Evolutionary conservation across 1,139 yeast genomes (phyloP), one percentile per base, ranked within the genome.

Genomic region (Blastobotrys petasosporus): DNA sequence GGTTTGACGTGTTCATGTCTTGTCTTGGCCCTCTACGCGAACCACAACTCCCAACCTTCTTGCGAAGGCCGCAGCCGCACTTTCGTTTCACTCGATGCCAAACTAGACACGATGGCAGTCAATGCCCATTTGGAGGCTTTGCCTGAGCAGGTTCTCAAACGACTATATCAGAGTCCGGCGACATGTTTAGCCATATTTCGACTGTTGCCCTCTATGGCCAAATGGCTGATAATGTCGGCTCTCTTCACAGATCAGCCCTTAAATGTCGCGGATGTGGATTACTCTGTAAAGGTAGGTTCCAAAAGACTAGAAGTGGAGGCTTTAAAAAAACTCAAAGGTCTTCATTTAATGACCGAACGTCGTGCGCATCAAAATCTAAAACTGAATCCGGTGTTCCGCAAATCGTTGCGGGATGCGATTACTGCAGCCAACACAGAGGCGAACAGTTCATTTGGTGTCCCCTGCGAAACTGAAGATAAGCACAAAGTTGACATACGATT

Each of bases 171-270:
- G 52, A 77, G 85, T 45, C 96, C 98, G 2, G 96, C 97, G 12
- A 87, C 98, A 47, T 90, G 97, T 62, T 71, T 92, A 42, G 94
- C 98, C 2, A 82, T 92, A 17, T 90, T 82, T 63, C 75, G 98
- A 53, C 71, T 92, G 51, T 72, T 94, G 29, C 96, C 98, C 0
- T 82, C 92, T 13, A 68, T 92, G 59, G 95, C 97, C 25, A 90
- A 92, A 63, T 84, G 87, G 65, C 82, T 84, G 58, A 80, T 92
- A 44, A 84, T 87, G 88, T 75, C 92, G 9, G 79, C 90, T 83
- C 70, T 94, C 13, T 92, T 87, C 66, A 78, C 82, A 56, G 94
- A 86, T 47, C 77, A 78, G 43, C 86, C 94, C 1, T 75, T 85
- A 9, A 75, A 83, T 2, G 66, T 81, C 32, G 70, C 78, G 35